Base-by-base conservation (phyloP, 2,329 filamentous ascomycete genomes). In the Fragosphaeria purpurea region DNA sequence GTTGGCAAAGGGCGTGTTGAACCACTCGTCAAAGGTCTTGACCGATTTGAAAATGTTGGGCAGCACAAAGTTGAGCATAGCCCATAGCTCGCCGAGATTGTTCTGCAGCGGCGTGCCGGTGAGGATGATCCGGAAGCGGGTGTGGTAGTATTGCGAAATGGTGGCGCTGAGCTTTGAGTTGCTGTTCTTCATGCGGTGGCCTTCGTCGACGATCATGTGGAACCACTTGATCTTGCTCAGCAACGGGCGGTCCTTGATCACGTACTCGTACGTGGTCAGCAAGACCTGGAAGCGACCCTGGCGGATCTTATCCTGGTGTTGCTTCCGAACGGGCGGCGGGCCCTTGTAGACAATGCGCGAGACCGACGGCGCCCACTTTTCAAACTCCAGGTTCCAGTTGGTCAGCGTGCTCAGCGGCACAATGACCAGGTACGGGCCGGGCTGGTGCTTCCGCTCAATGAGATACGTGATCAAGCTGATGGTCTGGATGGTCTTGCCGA, bases 181-280 rank as follows among this genome's bases (percentile, higher is more conserved):
- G 34, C 88, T 79, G 69, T 98, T 98, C 79, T 98, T 98, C 93
- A 98, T 98, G 66, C 93, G 89, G 68, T 98, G 93, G 70, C 93
- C 93, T 74, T 98, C 93, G 62, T 98, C 93, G 58, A 98, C 93
- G 61, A 98, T 97, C 93, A 98, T 97, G 71, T 98, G 93, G 61
- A 96, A 85, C 93, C 93, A 98, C 70, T 97, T 97, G 70, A 98
- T 91, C 75, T 97, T 97, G 74, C 88, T 94, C 10, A 98, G 73
- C 58, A 98, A 77, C 0, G 91, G 91, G 38, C 93, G 83, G 63
- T 98, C 93, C 72, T 97, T 98, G 79, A 98, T 98, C 70, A 98
- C 94, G 71, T 97, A 98, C 67, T 98, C 93, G 70, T 98, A 98
- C 0, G 93, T 98, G 2, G 93, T 98, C 52, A 98, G 77, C 9